These are phyloP conservation scores for Myriangium duriaei DNA, from an alignment of 2,329 filamentous ascomycete genomes.

Conservation along the genomic window DNA sequence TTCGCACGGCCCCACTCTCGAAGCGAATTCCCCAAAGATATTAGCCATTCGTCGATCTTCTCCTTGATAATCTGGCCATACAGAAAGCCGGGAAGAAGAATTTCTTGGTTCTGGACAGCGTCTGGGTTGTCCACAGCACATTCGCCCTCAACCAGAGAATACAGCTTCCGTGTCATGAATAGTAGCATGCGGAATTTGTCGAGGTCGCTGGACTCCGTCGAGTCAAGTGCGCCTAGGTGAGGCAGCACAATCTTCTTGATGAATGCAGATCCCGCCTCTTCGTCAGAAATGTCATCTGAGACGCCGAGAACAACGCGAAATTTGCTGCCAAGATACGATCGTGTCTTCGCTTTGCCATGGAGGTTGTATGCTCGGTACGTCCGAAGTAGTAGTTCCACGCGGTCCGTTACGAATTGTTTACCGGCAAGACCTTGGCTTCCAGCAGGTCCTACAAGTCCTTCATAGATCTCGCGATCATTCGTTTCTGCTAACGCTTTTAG, in stretches of 20 bases:
- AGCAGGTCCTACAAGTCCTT: conserved; percentile 71
- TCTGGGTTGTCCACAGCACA: conserved; percentile 93
- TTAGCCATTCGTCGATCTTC: conserved; percentile 77
- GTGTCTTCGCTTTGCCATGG: conserved; percentile 68
- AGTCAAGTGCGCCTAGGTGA: conserved; percentile 74
- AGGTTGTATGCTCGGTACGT: conserved; percentile 87
- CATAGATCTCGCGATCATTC: conserved; percentile 91
- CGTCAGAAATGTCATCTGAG: conserved; percentile 70
- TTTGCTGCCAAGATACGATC: conserved; percentile 78
- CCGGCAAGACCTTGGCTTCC: conserved; percentile 68
- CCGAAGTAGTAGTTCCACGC: conserved; percentile 78
- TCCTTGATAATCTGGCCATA: conserved; percentile 96
- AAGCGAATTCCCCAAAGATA: conserved; percentile 38
- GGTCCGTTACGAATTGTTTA: conserved; percentile 81
- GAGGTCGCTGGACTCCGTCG: conserved; percentile 69
- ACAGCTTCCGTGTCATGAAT: conserved; percentile 94
- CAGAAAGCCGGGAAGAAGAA: conserved; percentile 81
- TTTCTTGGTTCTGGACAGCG: conserved; percentile 90
- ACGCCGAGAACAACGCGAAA: conserved; percentile 82
- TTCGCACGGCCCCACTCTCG: conserved; percentile 43
- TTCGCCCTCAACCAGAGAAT: conserved; percentile 81
- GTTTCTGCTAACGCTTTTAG: conserved; percentile 91
- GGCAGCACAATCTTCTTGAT: conserved; percentile 80
- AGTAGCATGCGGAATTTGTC: conserved; percentile 92
- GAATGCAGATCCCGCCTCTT: conserved; percentile 85